phyloP scores from a whole-genome alignment of 192 early-diverging fungal species.

The Podila epicladia region DNA sequence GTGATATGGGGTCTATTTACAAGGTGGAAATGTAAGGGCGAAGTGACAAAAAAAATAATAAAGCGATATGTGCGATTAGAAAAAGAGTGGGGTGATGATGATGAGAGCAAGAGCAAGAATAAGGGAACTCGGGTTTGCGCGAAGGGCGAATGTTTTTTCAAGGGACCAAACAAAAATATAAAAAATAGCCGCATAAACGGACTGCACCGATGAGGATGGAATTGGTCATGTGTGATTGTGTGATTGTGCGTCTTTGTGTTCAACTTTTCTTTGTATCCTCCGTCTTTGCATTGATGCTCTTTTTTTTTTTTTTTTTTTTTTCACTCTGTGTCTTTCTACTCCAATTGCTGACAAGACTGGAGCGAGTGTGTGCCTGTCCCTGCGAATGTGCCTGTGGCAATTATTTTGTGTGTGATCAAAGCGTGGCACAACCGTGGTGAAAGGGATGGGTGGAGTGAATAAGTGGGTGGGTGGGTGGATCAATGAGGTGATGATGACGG shows the following conservation, averaged over 20 bases:
- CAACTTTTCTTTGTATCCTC: background rate
- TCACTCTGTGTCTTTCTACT: background rate
- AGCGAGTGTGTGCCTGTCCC: background rate
- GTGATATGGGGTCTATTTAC: background rate
- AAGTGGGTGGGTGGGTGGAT: too few relatives aligned
- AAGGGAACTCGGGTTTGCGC: too few relatives aligned
- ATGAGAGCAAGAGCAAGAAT: too few relatives aligned
- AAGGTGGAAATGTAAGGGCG: background rate
- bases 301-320: background rate
- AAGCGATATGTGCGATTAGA: too few relatives aligned
- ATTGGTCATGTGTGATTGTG: background rate
- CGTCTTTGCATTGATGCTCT: background rate
- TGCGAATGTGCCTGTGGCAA: background rate
- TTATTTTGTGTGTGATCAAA: background rate
- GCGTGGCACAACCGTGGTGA: too few relatives aligned
- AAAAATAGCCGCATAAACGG: background rate
- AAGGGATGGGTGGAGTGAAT: too few relatives aligned
- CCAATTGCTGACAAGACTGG: background rate
- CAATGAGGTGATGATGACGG: too few relatives aligned
- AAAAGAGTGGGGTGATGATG: too few relatives aligned
- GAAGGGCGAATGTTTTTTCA: background rate
- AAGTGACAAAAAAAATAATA: background rate
- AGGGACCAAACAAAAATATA: constrained; percentile 1
- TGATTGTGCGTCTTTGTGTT: background rate
- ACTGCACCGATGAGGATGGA: background rate